Evolutionary conservation across 306 rosid genomes (phyloP), one percentile per base, ranked within the genome.

Genomic region (Sphenostylis stenocarpa): DNA sequence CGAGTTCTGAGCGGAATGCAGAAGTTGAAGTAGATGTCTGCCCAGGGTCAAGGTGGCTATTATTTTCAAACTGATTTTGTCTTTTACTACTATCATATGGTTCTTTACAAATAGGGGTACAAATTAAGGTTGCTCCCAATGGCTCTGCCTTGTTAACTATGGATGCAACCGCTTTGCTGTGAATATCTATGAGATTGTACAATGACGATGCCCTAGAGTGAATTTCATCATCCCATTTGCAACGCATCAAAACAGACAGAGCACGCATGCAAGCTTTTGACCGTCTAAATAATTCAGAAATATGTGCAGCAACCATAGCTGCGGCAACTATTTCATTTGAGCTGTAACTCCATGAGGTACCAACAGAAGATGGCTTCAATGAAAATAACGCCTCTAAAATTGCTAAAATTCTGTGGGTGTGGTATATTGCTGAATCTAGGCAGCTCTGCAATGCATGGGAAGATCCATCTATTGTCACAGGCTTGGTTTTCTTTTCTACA

Each of bases 231-330:
- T 92, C 94, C 91, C 93, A 92, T 84, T 88, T 88, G 84, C 92
- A 92, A 23, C 88, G 85, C 90, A 90, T 90, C 74, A 92, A 79
- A 67, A 88, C 87, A 52, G 92, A 86, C 10, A 92, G 88, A 31
- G 97, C 92, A 80, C 85, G 96, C 97, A 90, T 90, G 84, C 97
- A 92, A 81, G 97, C 93, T 85, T 90, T 92, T 51, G 97, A 92
- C 71, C 81, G 81, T 77, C 97, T 84, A 72, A 92, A 92, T 75
- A 92, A 81, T 43, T 92, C 97, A 69, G 97, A 90, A 78, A 92
- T 83, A 82, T 92, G 97, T 26, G 97, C 97, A 1, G 97, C 97
- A 78, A 92, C 97, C 97, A 92, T 92, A 7, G 97, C 97, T 75
- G 97, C 97, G 45, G 97, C 97, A 84, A 92, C 93, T 69, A 92